Percentiles rank a stretch among this genome's conserved stretches.
phyloP scores from a whole-genome alignment of 768 basidiomycete genomes.

The Trametopsis cervina region DNA sequence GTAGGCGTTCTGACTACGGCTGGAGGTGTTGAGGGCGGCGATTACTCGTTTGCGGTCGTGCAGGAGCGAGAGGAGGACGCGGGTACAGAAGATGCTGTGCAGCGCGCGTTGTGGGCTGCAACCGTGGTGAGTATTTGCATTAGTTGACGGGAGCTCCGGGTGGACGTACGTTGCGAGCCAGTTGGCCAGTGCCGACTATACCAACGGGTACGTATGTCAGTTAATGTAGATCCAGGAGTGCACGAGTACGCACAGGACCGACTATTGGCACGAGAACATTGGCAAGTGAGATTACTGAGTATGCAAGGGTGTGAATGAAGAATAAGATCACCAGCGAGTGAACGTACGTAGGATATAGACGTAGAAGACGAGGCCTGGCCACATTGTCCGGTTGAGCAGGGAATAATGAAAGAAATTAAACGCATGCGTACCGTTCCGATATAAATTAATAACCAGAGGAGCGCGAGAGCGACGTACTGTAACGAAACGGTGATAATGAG shows the following conservation, averaged over 20 bases:
- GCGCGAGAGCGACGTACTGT: constrained; percentile 31
- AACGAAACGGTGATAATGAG: neutral
- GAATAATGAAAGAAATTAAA: neutral
- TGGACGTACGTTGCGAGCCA: constrained; percentile 34
- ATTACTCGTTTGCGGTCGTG: constrained; percentile 18
- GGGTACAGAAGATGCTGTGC: constrained; percentile 36
- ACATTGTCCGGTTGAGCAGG: neutral
- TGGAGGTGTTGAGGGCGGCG: neutral
- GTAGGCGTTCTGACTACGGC: neutral
- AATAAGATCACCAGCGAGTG: neutral
- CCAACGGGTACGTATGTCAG: neutral
- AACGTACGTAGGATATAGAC: constrained; percentile 31
- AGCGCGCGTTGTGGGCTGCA: constrained; percentile 35
- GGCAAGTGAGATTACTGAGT: constrained; percentile 30
- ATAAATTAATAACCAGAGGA: constrained; percentile 31
- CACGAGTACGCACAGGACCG: constrained; percentile 26
- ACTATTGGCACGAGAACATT: constrained; percentile 34
- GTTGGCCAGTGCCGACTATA: constrained; percentile 30
- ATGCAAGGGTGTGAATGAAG: neutral
- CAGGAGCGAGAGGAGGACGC: constrained; percentile 35
- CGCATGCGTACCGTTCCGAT: constrained; percentile 30
- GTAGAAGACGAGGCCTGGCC: constrained; percentile 34
- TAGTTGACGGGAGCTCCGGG: neutral
- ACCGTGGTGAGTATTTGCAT: neutral
- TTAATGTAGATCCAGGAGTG: neutral